Base-by-base conservation (phyloP, 306 rosid genomes). In the Abrus precatorius region DNA sequence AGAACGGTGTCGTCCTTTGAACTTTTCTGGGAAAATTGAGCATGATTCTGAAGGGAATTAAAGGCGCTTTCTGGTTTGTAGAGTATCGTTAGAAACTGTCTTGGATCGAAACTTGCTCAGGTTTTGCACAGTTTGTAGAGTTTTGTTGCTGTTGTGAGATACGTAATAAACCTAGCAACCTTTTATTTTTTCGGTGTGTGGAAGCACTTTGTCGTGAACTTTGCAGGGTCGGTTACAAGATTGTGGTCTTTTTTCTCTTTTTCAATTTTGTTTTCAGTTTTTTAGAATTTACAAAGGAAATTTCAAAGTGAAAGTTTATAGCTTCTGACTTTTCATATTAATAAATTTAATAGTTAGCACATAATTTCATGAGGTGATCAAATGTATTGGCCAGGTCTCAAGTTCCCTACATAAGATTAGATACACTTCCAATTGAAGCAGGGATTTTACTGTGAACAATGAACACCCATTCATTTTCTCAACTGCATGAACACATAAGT, bases 1-100 rank as follows among this genome's bases (percentile, higher is more conserved):
- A 3, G 94, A 90, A 76, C 76, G 86, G 69, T 92, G 97, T 79
- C 93, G 92, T 56, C 97, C 94, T 7, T 56, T 90, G 1, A 87
- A 89, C 68, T 87, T 84, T 73, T 91, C 96, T 0, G 91, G 88
- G 3, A 82, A 86, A 9, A 82, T 79, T 72, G 71, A 55, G 13
- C 75, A 80, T 34, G 89, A 89, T 84, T 87, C 85, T 69, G 56
- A 86, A 8, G 83, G 82, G 29, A 90, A 20, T 20, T 20, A 20
- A 88, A 68, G 40, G n/a, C 10, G 2, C 14, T 73, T 4, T 30
- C 43, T 1, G 63, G 53, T 14, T 56, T 9, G 2, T 49, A 20
- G 20, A 20, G 20, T 20, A 20, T 20, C 20, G 20, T 20, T 20
- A 20, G 20, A 20, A 20, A 20, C 59, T 10, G 29, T 7, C 66